Evolutionary conservation across 202 grass and related monocot genomes (phyloP).

Genomic region (Panicum virgatum): DNA sequence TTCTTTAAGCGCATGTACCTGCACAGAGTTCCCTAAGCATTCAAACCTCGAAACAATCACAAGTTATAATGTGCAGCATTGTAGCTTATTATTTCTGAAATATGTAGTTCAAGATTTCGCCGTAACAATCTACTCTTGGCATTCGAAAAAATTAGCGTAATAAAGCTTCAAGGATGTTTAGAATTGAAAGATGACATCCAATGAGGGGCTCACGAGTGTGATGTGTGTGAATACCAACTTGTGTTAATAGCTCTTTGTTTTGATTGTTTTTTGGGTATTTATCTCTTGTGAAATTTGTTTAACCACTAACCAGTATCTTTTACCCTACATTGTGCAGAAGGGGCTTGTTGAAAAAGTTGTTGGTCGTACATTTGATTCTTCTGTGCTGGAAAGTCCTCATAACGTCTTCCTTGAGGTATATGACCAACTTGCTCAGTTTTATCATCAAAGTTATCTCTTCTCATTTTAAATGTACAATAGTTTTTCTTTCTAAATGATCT

Average conservation of each 20-base stretch:
- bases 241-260: not conserved
- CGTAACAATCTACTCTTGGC: slow-evolving; percentile 5
- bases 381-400: slow-evolving; percentile 66
- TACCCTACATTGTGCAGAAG: slow-evolving; percentile 53
- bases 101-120: slow-evolving; percentile 1
- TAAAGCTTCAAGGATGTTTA: not conserved
- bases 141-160: not conserved
- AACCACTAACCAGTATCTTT: slow-evolving; percentile 24
- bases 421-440: slow-evolving; percentile 23
- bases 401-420: slow-evolving; percentile 86
- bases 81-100: slow-evolving; percentile 13
- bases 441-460: not conserved
- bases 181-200: slow-evolving; percentile 8
- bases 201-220: not conserved
- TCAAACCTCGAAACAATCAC: not conserved
- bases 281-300: not conserved
- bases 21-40: slow-evolving; percentile 15
- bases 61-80: slow-evolving; percentile 10
- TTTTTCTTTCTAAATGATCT: slow-evolving; percentile 20
- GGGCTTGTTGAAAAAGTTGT: slow-evolving; percentile 87
- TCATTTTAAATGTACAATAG: slow-evolving; percentile 13
- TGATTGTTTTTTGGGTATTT: not conserved
- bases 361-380: slow-evolving; percentile 77
- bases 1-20: not conserved
- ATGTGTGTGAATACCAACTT: not conserved